Base-by-base conservation (phyloP, 2,329 filamentous ascomycete genomes). In the Monosporascus cannonballus region DNA sequence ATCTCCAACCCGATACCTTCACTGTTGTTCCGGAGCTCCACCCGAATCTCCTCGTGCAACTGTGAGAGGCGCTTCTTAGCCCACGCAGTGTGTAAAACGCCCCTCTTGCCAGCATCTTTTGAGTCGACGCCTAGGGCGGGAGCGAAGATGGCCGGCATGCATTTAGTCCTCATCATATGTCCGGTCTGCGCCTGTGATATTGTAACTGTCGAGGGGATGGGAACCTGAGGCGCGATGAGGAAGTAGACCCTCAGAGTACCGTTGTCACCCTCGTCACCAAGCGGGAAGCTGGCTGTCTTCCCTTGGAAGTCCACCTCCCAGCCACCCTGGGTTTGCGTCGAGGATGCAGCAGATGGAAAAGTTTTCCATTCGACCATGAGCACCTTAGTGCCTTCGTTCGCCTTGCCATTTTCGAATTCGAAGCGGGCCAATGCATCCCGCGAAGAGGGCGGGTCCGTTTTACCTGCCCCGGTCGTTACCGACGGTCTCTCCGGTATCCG, bases 331-430 rank as follows among this genome's bases (percentile, higher is more conserved):
- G 59, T 59, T 18, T 56, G 18, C 15, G 55, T 49, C 37, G 47
- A n/a, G 25, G 52, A 11, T 20, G 77, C 79, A 50, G 59, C 59
- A 25, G 60, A 58, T 9, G 48, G 48, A 20, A 49, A 34, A 39
- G 71, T 67, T 66, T 89, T 84, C 91, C 91, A 96, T 69, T 96
- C 90, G 39, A 96, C 86, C 90, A 96, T 94, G 61, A 96, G 75
- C 57, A 96, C 86, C 74, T 96, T 96, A 57, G 90, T 95, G 41
- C 90, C 90, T 59, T 92, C 87, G 63, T 90, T 89, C 48, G 84
- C 87, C 67, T 81, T 82, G 37, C 85, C 86, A 0, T 82, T 77
- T 70, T 92, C 87, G 66, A 96, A 95, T 68, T 96, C 91, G 71
- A 95, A 96, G 54, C 91, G 85, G 46, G 90, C 87, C 46, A 90